These are phyloP conservation scores for Pisolithus tinctorius DNA, from an alignment of 768 basidiomycete genomes.

Conservation along the genomic window DNA sequence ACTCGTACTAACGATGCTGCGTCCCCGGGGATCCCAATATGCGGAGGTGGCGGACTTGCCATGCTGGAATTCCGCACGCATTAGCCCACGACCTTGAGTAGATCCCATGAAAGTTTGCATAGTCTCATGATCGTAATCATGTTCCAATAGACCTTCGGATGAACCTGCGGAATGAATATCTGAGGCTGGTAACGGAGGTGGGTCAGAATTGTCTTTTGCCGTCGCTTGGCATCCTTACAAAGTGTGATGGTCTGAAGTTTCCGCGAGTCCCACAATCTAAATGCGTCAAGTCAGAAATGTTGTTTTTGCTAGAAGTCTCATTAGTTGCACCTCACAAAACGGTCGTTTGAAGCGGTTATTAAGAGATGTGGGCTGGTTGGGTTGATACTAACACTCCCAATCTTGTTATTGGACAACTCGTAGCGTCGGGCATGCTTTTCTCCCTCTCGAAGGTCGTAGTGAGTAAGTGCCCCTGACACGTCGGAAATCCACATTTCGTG, in stretches of 20 bases:
- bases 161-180: not conserved
- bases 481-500: conserved; percentile 86
- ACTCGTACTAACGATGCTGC: conserved; percentile 74
- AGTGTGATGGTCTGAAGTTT: conserved; percentile 46
- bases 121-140: conserved; percentile 29
- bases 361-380: conserved; percentile 60
- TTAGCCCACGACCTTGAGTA: conserved; percentile 42
- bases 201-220: conserved; percentile 12
- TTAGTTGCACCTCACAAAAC: conserved; percentile 53
- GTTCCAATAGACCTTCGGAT: conserved; percentile 16
- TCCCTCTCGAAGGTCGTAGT: conserved; percentile 65
- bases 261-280: conserved; percentile 75
- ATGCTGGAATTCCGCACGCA: conserved; percentile 64
- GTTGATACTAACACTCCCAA: conserved; percentile 77
- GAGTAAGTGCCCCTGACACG: conserved; percentile 60
- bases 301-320: not conserved
- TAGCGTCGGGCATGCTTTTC: conserved; percentile 53
- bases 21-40: conserved; percentile 80
- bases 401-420: conserved; percentile 61
- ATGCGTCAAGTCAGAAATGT: not conserved
- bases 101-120: conserved; percentile 47
- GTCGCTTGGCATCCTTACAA: not conserved
- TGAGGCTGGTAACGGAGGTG: conserved; percentile 18
- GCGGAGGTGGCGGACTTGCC: conserved; percentile 76
- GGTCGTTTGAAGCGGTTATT: conserved; percentile 72